These are phyloP conservation scores for Trichoderma guizhouense DNA, from an alignment of 2,329 filamentous ascomycete species.

Conservation along the genomic window DNA sequence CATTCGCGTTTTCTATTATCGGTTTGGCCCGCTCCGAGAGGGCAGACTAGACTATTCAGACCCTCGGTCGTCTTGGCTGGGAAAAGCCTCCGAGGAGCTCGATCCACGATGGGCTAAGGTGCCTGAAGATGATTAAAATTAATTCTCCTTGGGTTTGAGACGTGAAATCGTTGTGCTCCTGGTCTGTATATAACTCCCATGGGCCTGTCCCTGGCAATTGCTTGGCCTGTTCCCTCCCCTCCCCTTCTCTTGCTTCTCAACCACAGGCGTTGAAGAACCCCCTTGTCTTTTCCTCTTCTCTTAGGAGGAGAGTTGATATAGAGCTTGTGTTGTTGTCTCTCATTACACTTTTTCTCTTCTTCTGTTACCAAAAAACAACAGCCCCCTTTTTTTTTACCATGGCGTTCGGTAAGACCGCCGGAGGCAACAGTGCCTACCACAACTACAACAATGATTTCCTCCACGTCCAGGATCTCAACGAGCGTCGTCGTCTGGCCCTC, in stretches of 20 bases:
- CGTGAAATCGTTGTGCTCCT: not conserved
- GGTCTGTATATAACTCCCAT: conserved; percentile 8
- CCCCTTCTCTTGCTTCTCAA: not conserved
- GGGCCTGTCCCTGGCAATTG: not conserved
- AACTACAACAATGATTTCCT: conserved; percentile 74
- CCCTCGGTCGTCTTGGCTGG: conserved; percentile 13
- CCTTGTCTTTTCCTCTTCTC: conserved; percentile 7
- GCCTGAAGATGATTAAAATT: conserved; percentile 10
- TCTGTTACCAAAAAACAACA: not conserved
- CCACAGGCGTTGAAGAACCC: conserved; percentile 12
- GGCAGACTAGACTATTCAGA: not conserved
- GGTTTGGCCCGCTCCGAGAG: conserved; percentile 9
- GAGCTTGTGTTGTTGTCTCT: conserved; percentile 13
- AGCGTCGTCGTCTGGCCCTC: conserved; percentile 74
- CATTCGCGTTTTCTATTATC: conserved; percentile 9
- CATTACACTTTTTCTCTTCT: not conserved
- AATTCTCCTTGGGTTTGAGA: not conserved
- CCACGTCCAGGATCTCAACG: conserved; percentile 66
- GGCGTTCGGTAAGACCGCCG: conserved; percentile 47
- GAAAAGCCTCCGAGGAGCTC: conserved; percentile 10
- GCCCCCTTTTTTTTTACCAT: not conserved
- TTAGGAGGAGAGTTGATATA: not conserved
- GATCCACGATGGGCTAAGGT: conserved; percentile 6
- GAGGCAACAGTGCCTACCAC: conserved; percentile 69
- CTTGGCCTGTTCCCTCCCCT: not conserved